Conservation (phyloP, 805 yeast species). For the Torulaspora indica region DNA sequence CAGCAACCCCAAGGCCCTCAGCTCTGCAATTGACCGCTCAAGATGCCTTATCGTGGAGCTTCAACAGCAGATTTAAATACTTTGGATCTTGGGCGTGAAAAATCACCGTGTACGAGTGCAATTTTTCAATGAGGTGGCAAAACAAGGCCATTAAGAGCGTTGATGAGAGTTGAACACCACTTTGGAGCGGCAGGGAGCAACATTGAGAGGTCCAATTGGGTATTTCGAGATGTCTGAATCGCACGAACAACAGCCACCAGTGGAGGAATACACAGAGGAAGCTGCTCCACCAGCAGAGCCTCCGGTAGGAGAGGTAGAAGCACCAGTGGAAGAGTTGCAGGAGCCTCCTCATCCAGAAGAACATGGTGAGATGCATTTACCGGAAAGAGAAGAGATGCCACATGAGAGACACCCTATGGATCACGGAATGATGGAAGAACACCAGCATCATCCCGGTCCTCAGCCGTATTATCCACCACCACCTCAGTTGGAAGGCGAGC, state of each 20-base stretch:
- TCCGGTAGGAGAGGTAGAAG: constrained; percentile 14
- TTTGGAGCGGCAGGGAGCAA: not conserved
- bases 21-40: too few relatives aligned
- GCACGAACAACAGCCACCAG: constrained; percentile 22
- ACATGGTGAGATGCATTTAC: constrained; percentile 10
- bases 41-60: too few relatives aligned
- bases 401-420: constrained; percentile 13
- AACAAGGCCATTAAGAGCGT: not conserved
- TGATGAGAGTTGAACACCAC: not conserved
- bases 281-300: constrained; percentile 18
- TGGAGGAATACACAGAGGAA: constrained; percentile 11
- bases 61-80: too few relatives aligned
- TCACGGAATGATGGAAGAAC: constrained; percentile 7
- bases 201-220: not conserved
- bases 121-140: constrained; percentile 10
- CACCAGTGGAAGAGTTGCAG: constrained; percentile 11
- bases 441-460: constrained; percentile 21
- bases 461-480: constrained; percentile 24
- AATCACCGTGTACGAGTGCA: constrained; percentile 1
- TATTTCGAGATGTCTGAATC: constrained; percentile 18
- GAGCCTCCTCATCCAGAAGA: constrained; percentile 13
- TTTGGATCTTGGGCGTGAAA: not conserved
- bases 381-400: constrained; percentile 21
- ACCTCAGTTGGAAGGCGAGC: constrained; percentile 35
- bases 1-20: too few relatives aligned